Evolutionary conservation across 257 asterid genomes (phyloP), one percentile per base, ranked within the genome.

Genomic region (Fraxinus excelsior): DNA sequence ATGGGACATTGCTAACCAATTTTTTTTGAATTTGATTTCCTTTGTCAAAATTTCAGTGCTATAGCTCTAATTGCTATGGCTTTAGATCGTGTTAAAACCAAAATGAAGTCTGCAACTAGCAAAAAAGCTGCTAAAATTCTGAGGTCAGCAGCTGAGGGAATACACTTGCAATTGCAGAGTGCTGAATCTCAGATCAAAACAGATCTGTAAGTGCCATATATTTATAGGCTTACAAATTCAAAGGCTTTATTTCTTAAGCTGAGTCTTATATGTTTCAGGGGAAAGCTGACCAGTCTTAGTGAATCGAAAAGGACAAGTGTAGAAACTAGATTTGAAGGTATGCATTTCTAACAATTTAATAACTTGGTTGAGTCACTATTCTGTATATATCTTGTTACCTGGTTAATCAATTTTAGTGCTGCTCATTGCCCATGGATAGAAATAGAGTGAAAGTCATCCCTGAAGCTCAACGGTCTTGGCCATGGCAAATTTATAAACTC

Each of bases 261-360:
- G 78, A 67, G 70, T 70, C 78, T 80, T 81, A 73, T 80, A 34
- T 79, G 74, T 87, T 83, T 75, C 96, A 91, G 99, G 91, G 88
- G 84, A 74, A 91, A 84, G 85, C 88, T 94, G 84, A 80, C 79
- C 80, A 85, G 78, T 75, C 85, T 73, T 75, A 87, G 85, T 74
- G 87, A 90, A 83, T 81, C 84, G 68, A 88, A 88, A 81, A 87
- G 92, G 76, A 87, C 89, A 79, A 85, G 79, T 58, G 81, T 94
- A 80, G 96, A 94, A 84, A 79, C 88, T 72, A 85, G 79, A 84
- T 86, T 85, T 75, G 89, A 87, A 92, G 97, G 99, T 94, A 80
- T 34, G 73, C 80, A 68, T 62, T 80, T 69, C 82, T 44, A 28
- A 71, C 69, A 75, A 73, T 79, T 82, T 78, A 49, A 42, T 23